Conservation (phyloP, 306 rosid species). For the Castanospermum australe region DNA sequence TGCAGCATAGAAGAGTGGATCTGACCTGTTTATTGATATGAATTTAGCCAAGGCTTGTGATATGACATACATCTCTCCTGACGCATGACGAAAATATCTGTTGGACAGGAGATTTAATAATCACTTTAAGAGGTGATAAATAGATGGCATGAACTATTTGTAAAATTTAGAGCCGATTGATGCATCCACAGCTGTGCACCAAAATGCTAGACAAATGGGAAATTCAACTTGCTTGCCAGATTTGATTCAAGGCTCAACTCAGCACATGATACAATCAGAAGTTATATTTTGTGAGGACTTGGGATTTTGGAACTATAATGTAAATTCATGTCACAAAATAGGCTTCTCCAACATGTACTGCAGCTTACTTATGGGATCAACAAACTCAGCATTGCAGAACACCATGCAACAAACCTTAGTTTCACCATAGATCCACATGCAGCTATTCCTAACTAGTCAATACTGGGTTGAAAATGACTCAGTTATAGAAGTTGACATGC, state of each 20-base stretch:
- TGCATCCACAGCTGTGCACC: background rate
- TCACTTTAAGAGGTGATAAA: background rate
- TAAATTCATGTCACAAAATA: background rate
- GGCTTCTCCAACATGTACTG: background rate
- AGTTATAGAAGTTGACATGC: no score
- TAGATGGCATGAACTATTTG: background rate
- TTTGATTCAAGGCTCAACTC: background rate
- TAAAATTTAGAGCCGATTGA: background rate
- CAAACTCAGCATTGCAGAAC: background rate
- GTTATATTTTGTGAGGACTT: background rate
- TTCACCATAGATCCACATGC: slow-evolving; percentile 3
- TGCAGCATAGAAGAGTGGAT: slow-evolving; percentile 12
- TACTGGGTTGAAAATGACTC: background rate
- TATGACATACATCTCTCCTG: slow-evolving; percentile 88
- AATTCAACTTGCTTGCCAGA: no score
- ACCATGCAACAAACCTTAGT: background rate
- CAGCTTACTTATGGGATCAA: background rate
- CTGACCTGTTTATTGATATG: slow-evolving; percentile 86
- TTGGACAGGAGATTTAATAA: slow-evolving; percentile 24
- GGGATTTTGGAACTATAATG: background rate
- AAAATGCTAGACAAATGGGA: background rate
- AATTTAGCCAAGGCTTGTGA: slow-evolving; percentile 89
- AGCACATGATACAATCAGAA: background rate
- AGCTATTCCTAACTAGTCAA: slow-evolving; percentile 7
- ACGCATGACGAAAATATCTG: slow-evolving; percentile 98